Conservation (phyloP, 2,329 filamentous ascomycete species). For the Aspergillus fumigatus region DNA sequence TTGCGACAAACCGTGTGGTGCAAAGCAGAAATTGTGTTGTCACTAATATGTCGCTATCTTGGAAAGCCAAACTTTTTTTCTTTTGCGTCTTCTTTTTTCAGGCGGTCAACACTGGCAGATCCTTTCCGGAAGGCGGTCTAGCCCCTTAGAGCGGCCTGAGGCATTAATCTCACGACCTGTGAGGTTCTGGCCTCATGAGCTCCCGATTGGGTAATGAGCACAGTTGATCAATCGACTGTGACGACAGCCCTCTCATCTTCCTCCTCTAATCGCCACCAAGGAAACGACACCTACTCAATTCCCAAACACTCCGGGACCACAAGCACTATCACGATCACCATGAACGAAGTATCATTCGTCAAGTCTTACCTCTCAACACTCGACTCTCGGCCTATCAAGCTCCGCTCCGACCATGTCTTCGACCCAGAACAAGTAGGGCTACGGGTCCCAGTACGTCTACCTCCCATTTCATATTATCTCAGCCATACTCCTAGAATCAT, state of each 20-base stretch:
- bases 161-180: background rate
- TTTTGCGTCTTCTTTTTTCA: conserved; percentile 20
- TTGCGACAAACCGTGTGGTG: conserved; percentile 43
- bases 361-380: conserved; percentile 76
- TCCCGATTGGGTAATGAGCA: conserved; percentile 18
- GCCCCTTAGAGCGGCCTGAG: background rate
- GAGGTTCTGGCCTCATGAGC: conserved; percentile 7
- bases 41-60: conserved; percentile 13
- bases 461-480: background rate
- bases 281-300: background rate
- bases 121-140: conserved; percentile 18
- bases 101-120: conserved; percentile 27
- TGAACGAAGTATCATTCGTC: conserved; percentile 82
- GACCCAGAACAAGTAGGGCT: conserved; percentile 74
- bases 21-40: conserved; percentile 4
- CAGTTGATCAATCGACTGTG: background rate
- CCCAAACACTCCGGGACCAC: background rate
- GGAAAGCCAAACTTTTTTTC: conserved; percentile 23
- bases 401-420: conserved; percentile 86
- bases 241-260: background rate
- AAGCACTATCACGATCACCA: conserved; percentile 31
- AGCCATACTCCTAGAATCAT: too few relatives aligned
- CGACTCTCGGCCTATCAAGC: conserved; percentile 72
- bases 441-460: conserved; percentile 63
- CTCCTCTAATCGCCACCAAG: background rate